Evolutionary conservation across 176 grass and related monocot species (phyloP), one percentile per base, ranked within the genome.

Genomic region (Echinochloa phyllopogon): DNA sequence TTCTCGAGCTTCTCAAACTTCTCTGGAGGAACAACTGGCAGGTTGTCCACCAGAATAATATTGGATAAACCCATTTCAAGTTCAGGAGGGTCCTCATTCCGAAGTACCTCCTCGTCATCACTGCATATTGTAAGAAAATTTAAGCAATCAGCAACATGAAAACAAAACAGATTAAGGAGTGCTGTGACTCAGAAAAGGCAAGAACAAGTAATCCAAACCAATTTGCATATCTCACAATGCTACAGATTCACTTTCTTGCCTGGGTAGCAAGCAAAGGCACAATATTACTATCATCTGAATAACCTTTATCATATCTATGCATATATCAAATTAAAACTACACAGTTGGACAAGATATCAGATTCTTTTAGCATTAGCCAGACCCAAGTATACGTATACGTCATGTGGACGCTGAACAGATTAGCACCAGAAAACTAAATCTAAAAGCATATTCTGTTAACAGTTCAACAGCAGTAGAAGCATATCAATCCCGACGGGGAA

Each of bases 1-100:
- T 88, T 92, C 63, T 95, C 95, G 13, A 98, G 82, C 87, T 98
- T 98, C 24, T 94, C 91, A 84, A 91, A 98, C 65, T 98, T 98
- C 58, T 93, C 91, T 3, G 91, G 92, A 16, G 93, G 82, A 39
- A 98, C 92, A 38, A 98, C 84, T 0, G 95, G 93, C 8, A 98
- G 87, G 75, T 98, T 98, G 86, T 98, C 93, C 18, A 93, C 93
- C 0, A 95, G 87, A 52, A 95, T 73, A 41, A 93, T 65, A 51
- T 95, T 98, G 20, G 82, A 81, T 55, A 92, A 93, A 39, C 93
- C 87, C 48, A 81, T 75, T 47, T 95, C 95, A 71, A 91, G 81
- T 59, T 98, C 95, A 12, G 89, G 85, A n/a, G 82, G 51, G 8
- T 95, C 93, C 57, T 98, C 95, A 44, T 85, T 15, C 8, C 53